These are phyloP conservation scores for Kodamaea sagamina DNA, from an alignment of 805 yeast genomes.

Conservation along the genomic window DNA sequence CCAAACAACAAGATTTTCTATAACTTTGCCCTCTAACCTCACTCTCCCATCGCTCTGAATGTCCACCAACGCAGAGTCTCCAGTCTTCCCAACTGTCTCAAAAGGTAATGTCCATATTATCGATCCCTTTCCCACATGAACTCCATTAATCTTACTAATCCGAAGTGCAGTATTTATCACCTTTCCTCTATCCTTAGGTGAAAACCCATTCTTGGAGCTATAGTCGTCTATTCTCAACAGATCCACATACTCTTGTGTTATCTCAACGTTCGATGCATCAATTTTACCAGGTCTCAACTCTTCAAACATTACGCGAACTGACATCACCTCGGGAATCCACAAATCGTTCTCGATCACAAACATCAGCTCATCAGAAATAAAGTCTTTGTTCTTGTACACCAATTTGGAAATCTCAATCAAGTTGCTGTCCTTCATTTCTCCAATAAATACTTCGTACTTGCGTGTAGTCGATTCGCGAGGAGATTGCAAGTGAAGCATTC, in stretches of 20 bases:
- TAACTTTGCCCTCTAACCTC: constrained; percentile 26
- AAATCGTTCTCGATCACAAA: constrained; percentile 27
- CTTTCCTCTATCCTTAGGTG: constrained; percentile 3
- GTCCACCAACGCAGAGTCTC: constrained; percentile 15
- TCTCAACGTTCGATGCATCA: constrained; percentile 39
- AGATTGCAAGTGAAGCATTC: constrained; percentile 31
- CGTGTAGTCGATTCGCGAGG: constrained; percentile 28
- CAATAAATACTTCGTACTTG: constrained; percentile 31
- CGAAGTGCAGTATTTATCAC: constrained; percentile 25
- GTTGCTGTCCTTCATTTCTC: constrained; percentile 27
- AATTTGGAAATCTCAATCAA: constrained; percentile 26
- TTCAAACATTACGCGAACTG: constrained; percentile 51
- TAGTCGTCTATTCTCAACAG: constrained; percentile 14
- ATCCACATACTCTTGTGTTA: constrained; percentile 29
- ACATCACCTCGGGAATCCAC: constrained; percentile 42
- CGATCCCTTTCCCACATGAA: constrained; percentile 22
- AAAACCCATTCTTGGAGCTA: background rate
- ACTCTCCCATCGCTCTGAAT: constrained; percentile 26
- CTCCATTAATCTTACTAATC: constrained; percentile 36
- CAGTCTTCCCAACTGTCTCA: constrained; percentile 10
- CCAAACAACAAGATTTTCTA: constrained; percentile 37
- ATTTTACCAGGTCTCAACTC: constrained; percentile 38
- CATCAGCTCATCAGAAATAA: constrained; percentile 14
- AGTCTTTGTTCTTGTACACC: constrained; percentile 1
- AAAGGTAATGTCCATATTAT: constrained; percentile 36